Conservation (phyloP, 2,329 filamentous ascomycete genomes). For the Nemania diffusa region DNA sequence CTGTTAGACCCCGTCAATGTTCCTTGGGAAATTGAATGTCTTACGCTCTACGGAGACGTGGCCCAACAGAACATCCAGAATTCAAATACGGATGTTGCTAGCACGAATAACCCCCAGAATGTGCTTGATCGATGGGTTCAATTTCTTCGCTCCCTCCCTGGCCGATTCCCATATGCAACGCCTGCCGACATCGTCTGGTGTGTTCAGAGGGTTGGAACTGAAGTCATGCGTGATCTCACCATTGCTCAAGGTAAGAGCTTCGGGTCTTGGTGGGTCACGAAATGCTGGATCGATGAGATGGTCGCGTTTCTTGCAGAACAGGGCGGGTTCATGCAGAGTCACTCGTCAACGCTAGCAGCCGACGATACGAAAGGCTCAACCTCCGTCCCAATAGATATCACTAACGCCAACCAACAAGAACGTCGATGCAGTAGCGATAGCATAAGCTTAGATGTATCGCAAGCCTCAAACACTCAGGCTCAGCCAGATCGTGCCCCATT, state of each 20-base stretch:
- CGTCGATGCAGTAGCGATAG: slow-evolving; percentile 58
- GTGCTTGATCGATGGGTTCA: slow-evolving; percentile 82
- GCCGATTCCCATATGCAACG: slow-evolving; percentile 77
- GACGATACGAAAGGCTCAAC: slow-evolving; percentile 50
- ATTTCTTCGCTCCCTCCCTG: slow-evolving; percentile 75
- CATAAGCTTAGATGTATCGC: slow-evolving; percentile 58
- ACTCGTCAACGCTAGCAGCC: slow-evolving; percentile 46
- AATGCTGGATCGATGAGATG: slow-evolving; percentile 97
- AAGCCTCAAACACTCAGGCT: slow-evolving; percentile 54
- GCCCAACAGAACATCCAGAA: slow-evolving; percentile 59
- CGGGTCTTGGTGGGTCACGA: slow-evolving; percentile 94
- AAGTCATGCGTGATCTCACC: slow-evolving; percentile 83
- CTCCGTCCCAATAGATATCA: slow-evolving; percentile 41
- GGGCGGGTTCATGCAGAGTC: slow-evolving; percentile 83
- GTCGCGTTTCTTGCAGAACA: slow-evolving; percentile 88
- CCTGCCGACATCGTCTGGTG: slow-evolving; percentile 80
- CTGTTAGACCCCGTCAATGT: slow-evolving; percentile 76
- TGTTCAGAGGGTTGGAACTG: slow-evolving; percentile 78
- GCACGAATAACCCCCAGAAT: slow-evolving; percentile 64
- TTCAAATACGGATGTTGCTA: slow-evolving; percentile 52
- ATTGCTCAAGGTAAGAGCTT: slow-evolving; percentile 82
- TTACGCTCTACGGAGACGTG: slow-evolving; percentile 69
- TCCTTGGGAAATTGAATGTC: slow-evolving; percentile 71
- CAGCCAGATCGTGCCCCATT: slow-evolving; percentile 64
- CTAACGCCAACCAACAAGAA: slow-evolving; percentile 51